Conservation (phyloP, 2,329 filamentous ascomycete genomes). For the Fusarium sp. region DNA sequence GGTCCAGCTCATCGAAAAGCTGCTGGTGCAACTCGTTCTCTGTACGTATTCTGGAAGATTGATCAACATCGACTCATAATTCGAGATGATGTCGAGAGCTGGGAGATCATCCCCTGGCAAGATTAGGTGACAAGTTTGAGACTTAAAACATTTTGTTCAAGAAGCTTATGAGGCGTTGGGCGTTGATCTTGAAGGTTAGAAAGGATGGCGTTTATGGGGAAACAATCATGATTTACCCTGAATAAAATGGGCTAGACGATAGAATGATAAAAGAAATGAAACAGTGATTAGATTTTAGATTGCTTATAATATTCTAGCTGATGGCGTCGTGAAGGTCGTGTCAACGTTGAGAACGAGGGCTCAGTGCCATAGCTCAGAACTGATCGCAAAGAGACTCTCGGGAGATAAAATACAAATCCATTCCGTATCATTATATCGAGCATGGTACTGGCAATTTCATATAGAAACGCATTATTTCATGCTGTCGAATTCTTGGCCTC, state of each 20-base stretch:
- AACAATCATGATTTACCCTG: background rate
- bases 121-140: slow-evolving; percentile 29
- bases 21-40: slow-evolving; percentile 72
- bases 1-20: slow-evolving; percentile 74
- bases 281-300: slow-evolving; percentile 8
- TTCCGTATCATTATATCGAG: background rate
- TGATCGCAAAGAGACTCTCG: background rate
- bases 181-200: background rate
- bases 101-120: slow-evolving; percentile 72
- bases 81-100: slow-evolving; percentile 71
- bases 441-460: background rate
- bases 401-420: background rate
- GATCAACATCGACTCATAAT: slow-evolving; percentile 78
- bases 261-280: slow-evolving; percentile 24
- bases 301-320: background rate
- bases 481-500: background rate
- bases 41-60: slow-evolving; percentile 76
- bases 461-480: background rate
- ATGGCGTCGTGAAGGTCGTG: background rate
- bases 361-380: background rate
- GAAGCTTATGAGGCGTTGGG: slow-evolving; percentile 6
- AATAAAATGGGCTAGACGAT: slow-evolving; percentile 8
- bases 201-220: slow-evolving; percentile 25
- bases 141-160: background rate
- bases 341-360: slow-evolving; percentile 4